A percentile compares a stretch with the other conserved stretches of the same genome.
Evolutionary conservation across 345 rosid genomes (phyloP).

Genomic region (Eucalyptus cladocalyx): DNA sequence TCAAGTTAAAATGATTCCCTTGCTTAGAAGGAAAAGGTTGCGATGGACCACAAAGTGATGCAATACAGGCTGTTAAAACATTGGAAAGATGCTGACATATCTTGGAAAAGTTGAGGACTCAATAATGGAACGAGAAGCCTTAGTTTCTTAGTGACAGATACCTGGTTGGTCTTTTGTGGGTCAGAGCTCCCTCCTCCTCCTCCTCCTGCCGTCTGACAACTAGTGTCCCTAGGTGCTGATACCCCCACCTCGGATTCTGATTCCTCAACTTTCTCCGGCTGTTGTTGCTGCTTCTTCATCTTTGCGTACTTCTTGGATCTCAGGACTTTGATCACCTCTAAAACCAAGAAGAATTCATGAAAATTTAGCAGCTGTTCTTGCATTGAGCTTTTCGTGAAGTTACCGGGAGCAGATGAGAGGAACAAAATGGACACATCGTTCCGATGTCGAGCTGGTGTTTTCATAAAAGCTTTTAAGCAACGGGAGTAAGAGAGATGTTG

Average conservation of each 20-base stretch:
- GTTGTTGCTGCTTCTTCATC: slow-evolving; percentile 45
- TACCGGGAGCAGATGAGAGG: background rate
- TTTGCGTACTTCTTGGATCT: slow-evolving; percentile 72
- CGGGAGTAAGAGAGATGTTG: background rate
- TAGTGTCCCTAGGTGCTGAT: background rate
- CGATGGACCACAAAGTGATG: background rate
- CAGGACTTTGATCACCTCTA: slow-evolving; percentile 86
- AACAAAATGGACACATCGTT: background rate
- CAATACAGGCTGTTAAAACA: background rate
- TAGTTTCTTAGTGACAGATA: background rate
- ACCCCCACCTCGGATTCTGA: slow-evolving; percentile 2
- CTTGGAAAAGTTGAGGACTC: background rate
- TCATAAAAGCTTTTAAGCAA: background rate
- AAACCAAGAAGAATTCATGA: background rate
- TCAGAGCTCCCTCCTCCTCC: background rate
- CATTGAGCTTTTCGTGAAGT: background rate
- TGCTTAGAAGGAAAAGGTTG: background rate
- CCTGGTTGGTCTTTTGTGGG: background rate
- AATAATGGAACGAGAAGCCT: background rate
- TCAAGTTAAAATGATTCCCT: background rate
- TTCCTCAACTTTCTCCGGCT: slow-evolving; percentile 26
- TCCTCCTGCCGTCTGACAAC: background rate
- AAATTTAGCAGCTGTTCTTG: background rate
- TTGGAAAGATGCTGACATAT: background rate
- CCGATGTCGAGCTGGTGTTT: background rate